A percentile compares a stretch with the other conserved stretches of the same genome.
phyloP scores from a whole-genome alignment of 192 early-diverging fungal genomes.

The Ambispora gerdemannii region DNA sequence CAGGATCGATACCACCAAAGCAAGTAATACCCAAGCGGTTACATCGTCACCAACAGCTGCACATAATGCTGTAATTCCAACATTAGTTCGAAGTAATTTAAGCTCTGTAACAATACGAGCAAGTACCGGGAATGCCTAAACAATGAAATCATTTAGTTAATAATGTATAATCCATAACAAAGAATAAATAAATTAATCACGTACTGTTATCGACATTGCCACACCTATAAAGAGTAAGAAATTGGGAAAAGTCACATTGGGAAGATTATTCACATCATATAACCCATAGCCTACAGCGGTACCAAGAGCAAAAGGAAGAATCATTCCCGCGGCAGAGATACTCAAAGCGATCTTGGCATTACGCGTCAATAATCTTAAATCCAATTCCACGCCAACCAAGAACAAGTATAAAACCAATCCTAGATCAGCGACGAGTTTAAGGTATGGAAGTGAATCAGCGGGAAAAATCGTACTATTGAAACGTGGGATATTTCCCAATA shows the following conservation, averaged over 20 bases:
- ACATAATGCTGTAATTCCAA: conserved; percentile 82
- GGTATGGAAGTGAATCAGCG: conserved; percentile 55
- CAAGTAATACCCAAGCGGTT: conserved; percentile 77
- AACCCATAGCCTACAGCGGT: conserved; percentile 71
- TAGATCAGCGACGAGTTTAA: conserved; percentile 81
- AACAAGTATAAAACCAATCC: conserved; percentile 90
- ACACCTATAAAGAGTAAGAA: conserved; percentile 89
- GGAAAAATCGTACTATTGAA: conserved; percentile 76
- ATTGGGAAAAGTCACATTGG: conserved; percentile 52
- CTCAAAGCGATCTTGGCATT: conserved; percentile 52
- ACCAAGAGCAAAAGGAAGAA: conserved; percentile 75
- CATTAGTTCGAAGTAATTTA: conserved; percentile 74
- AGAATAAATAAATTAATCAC: background rate
- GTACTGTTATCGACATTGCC: conserved; percentile 82
- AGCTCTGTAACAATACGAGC: conserved; percentile 90
- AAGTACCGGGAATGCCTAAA: conserved; percentile 85
- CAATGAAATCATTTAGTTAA: conserved; percentile 9
- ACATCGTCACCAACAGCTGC: conserved; percentile 86
- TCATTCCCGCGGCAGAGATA: conserved; percentile 80
- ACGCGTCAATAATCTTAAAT: conserved; percentile 54
- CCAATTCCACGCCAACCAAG: conserved; percentile 83
- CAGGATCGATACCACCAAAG: conserved; percentile 81
- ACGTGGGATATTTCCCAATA: conserved; percentile 67
- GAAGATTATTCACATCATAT: conserved; percentile 53
- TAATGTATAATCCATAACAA: background rate